Evolutionary conservation across 495 filamentous ascomycete species (phyloP).

Genomic region (Trichoderma gamsii): DNA sequence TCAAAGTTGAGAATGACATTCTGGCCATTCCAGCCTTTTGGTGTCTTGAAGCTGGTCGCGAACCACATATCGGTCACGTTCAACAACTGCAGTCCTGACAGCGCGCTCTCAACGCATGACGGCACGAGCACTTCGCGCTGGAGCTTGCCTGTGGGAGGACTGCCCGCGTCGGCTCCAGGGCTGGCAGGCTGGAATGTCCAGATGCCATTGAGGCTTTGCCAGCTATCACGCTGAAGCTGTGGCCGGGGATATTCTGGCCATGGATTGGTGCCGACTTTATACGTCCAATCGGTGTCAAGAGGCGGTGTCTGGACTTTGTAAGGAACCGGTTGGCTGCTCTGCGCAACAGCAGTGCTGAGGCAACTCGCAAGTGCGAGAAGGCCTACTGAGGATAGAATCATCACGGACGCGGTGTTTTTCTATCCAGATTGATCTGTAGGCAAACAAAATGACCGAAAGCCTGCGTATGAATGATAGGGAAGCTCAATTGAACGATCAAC

Average conservation of each 20-base stretch:
- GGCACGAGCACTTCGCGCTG: conserved; percentile 52
- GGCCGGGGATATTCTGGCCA: conserved; percentile 66
- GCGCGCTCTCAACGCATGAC: conserved; percentile 54
- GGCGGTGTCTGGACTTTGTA: conserved; percentile 34
- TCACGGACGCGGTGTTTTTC: neutral
- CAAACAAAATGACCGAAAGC: neutral
- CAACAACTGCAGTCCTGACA: conserved; percentile 45
- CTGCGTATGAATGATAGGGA: neutral
- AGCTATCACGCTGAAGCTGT: conserved; percentile 49
- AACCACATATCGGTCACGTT: conserved; percentile 55
- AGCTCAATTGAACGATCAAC: neutral
- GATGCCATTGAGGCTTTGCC: conserved; percentile 60
- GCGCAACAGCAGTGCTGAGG: neutral
- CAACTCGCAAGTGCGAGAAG: neutral
- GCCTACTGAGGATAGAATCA: neutral
- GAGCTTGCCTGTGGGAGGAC: conserved; percentile 37
- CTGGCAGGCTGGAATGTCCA: conserved; percentile 55
- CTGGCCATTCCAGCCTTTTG: conserved; percentile 37
- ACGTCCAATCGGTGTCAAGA: conserved; percentile 57
- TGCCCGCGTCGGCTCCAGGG: conserved; percentile 31
- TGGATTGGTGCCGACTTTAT: conserved; percentile 53
- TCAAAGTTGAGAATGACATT: conserved; percentile 58
- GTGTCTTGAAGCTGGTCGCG: conserved; percentile 50
- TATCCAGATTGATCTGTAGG: neutral
- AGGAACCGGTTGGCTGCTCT: neutral